Evolutionary conservation across 2,329 filamentous ascomycete genomes (phyloP).

Genomic region (Niveomyces coronatus): DNA sequence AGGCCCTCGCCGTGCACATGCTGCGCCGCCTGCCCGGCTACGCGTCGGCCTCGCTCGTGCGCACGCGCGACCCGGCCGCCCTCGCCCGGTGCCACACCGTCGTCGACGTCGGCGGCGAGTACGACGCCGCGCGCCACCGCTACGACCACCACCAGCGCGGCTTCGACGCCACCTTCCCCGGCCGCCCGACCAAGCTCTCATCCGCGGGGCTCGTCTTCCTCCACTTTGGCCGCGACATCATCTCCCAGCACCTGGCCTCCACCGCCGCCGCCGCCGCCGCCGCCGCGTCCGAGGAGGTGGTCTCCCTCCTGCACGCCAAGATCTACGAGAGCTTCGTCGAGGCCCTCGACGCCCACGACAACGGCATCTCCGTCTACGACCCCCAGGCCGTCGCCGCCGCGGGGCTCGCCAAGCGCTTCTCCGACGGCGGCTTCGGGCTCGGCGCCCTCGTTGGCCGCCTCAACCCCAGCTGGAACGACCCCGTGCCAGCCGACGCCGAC

Average conservation of each 20-base stretch:
- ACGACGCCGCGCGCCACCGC: slow-evolving; percentile 64
- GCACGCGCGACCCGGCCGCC: slow-evolving; percentile 72
- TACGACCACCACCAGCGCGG: slow-evolving; percentile 97
- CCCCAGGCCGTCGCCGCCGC: slow-evolving; percentile 56
- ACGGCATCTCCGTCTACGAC: slow-evolving; percentile 81
- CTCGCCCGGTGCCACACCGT: slow-evolving; percentile 85
- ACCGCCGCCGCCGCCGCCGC: slow-evolving; percentile 32
- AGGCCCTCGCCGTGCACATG: slow-evolving; percentile 93
- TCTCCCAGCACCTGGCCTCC: slow-evolving; percentile 46
- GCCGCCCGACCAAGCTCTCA: slow-evolving; percentile 76
- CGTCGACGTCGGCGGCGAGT: slow-evolving; percentile 94
- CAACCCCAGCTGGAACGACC: slow-evolving; percentile 75
- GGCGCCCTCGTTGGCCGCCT: slow-evolving; percentile 72
- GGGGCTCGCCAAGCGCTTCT: slow-evolving; percentile 72
- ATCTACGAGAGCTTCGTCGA: slow-evolving; percentile 91
- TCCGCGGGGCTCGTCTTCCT: slow-evolving; percentile 91
- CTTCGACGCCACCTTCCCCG: slow-evolving; percentile 78
- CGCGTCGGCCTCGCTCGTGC: slow-evolving; percentile 60
- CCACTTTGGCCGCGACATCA: slow-evolving; percentile 83
- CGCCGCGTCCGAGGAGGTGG: slow-evolving; percentile 50
- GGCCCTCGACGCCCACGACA: slow-evolving; percentile 95
- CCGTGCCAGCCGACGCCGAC: slow-evolving; percentile 37
- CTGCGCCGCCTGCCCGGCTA: slow-evolving; percentile 83
- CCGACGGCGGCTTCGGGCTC: slow-evolving; percentile 71
- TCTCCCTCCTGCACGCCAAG: slow-evolving; percentile 72